Evolutionary conservation across 106 monocot species (phyloP), one percentile per base, ranked within the genome.

Genomic region (Alisma plantagoaquatica): DNA sequence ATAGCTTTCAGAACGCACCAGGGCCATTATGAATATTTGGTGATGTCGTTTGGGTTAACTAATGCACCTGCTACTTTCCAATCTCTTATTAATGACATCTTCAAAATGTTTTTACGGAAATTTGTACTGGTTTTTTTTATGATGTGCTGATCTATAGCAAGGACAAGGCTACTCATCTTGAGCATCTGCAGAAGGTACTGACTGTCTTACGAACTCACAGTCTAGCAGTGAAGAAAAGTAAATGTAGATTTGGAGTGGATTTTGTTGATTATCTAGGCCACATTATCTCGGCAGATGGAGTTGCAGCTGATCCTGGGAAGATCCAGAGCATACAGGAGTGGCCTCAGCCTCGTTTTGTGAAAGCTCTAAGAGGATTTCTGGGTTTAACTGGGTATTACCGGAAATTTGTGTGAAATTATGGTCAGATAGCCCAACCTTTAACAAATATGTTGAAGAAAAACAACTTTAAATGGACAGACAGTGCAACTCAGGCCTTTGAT

Each of bases 41-140:
- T 42, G 4, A 64, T 53, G 64, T 53, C 64, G n/a, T 64, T 64
- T 25, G 43, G 53, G 14, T 19, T 64, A 5, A 53, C 53, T 3
- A 64, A 53, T 23, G 41, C 43, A 2, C 51, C 53, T 10, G 26
- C 53, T 0, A 41, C 64, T 2, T 64, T 64, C 27, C 64, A 54
- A 53, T 27, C 23, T 29, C 28, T 38, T 0, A 64, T 64, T 41
- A 54, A 64, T 29, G 10, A 24, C 0, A 0, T 64, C 0, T 54
- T 64, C 41, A n/a, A 27, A 16, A 33, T n/a, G 0, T 25, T 53
- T 14, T 12, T 64, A 0, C 33, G 20, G 17, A 31, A 35, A 0
- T 28, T 51, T 10, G n/a, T 51, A 12, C 43, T 53, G 0, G 23
- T 52, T 0, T 64, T 64, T 14, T 26, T 52, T 0, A 53, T 35